phyloP scores from a whole-genome alignment of 1,139 yeast genomes.

The Keqinozyma sinolaborantium region DNA sequence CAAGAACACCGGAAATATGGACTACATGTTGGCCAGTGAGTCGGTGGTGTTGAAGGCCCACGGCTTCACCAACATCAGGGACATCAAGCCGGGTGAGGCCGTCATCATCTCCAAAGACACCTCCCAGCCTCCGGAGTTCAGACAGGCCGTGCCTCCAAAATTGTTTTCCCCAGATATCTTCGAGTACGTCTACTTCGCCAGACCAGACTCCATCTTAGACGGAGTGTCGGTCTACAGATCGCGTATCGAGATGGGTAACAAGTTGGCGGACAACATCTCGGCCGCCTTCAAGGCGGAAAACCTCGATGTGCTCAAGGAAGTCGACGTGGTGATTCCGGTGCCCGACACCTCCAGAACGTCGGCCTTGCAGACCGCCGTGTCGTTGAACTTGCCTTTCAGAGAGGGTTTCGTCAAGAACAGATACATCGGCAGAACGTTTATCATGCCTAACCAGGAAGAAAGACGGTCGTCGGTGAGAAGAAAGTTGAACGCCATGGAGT shows the following conservation, averaged over 20 bases:
- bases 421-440: slow-evolving; percentile 95
- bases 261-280: slow-evolving; percentile 70
- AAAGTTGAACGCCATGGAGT: slow-evolving; percentile 92
- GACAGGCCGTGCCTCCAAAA: slow-evolving; percentile 78
- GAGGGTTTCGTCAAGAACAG: slow-evolving; percentile 97
- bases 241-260: slow-evolving; percentile 91
- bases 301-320: slow-evolving; percentile 31
- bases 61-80: slow-evolving; percentile 76
- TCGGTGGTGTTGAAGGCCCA: slow-evolving; percentile 95
- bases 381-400: slow-evolving; percentile 77
- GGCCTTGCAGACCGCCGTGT: slow-evolving; percentile 88
- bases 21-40: slow-evolving; percentile 94
- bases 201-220: slow-evolving; percentile 95
- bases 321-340: slow-evolving; percentile 96
- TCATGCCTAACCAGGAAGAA: slow-evolving; percentile 97
- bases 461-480: slow-evolving; percentile 92
- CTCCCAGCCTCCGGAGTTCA: slow-evolving; percentile 62
- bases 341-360: slow-evolving; percentile 97
- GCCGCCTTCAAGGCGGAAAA: slow-evolving; percentile 25
- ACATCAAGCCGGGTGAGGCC: slow-evolving; percentile 92
- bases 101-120: slow-evolving; percentile 75
- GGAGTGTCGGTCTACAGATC: slow-evolving; percentile 94
- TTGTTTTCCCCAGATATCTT: slow-evolving; percentile 92
- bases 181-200: slow-evolving; percentile 95
- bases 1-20: slow-evolving; percentile 66